Evolutionary conservation across 495 filamentous ascomycete species (phyloP), one percentile per base, ranked within the genome.

Genomic region (Pseudevernia furfuracea): DNA sequence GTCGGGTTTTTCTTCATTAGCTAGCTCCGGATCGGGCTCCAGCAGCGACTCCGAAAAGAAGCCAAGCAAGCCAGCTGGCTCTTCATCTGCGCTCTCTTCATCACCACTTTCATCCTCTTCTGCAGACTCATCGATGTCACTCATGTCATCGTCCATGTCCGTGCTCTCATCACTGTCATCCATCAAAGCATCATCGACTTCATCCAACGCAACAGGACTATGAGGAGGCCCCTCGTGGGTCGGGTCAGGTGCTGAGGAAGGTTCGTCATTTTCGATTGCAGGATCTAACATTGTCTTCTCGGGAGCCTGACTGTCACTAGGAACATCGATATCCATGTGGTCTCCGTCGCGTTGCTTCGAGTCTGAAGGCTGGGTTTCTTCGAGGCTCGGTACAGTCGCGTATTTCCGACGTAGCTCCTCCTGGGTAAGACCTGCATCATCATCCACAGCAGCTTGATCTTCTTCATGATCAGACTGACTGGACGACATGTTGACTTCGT

Each of bases 361-460:
- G 30, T 34, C 38, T 32, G 23, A 37, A n/a, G 52, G 43, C 23
- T 38, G 30, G 60, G 65, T 30, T 58, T 46, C 4, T 36, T 62
- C 65, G 12, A 80, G 61, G 23, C 69, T 71, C 0, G 85, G 83
- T n/a, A 92, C 71, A 60, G 83, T 82, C 39, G 89, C 84, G 68
- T 96, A 96, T 72, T 96, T 96, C 49, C 81, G 77, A 37, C 81
- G 84, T 38, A 96, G 79, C 70, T 96, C 83, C 65, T 96, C 89
- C 46, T 88, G 84, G 5, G 88, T 94, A 36, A 96, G 80, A 23
- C 76, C 82, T 68, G 88, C 89, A 71, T 95, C 91, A 61, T 84
- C 82, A 58, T 86, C 85, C 36, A 78, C 76, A 61, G 77, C 79
- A 9, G 72, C 72, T 59, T 82, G 77, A 38, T 77, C 76, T 58